Base-by-base conservation (phyloP, 2,329 filamentous ascomycete genomes). In the Pyrenochaeta sp. region DNA sequence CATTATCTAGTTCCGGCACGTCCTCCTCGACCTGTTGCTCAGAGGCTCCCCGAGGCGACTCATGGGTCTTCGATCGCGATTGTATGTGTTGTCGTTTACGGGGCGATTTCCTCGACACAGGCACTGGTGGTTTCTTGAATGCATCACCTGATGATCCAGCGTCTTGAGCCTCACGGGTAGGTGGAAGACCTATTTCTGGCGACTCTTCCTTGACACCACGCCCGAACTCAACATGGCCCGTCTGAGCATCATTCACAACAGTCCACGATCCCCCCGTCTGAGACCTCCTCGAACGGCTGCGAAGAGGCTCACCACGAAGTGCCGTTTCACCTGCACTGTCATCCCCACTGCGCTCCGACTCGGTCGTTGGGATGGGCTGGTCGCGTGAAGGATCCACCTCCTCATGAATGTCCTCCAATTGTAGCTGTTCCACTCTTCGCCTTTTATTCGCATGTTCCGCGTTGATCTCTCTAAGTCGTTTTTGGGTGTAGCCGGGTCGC, bases 351-450 rank as follows among this genome's bases (percentile, higher is more conserved):
- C 49, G 54, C 37, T 63, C 60, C 1, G 59, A 64, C 49, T 73
- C 71, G 37, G 65, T 70, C 15, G 73, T 74, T 8, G 58, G 68
- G 0, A 78, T 50, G 12, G 73, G 72, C 37, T 60, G 60, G 53
- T 76, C 69, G 19, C 61, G 69, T n/a, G 63, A 48, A 13, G 56
- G 55, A 5, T 68, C 58, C 34, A 61, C 42, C 19, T 64, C 53
- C 7, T 61, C 61, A 25, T 58, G 55, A n/a, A 61, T 43, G 24
- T 67, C 48, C 15, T 49, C 59, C n/a, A 58, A 54, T 24, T 61
- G 54, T 27, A 59, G 47, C n/a, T 56, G 48, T n/a, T 70, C 69
- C 8, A 68, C 28, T 5, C 73, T 69, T 7, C 58, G 58, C 34
- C 70, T 58, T 61, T 76, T 76, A 52, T 57, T 70, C 1, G 58